Evolutionary conservation across 2,329 filamentous ascomycete species (phyloP).

Genomic region (Ophiostoma australiae): DNA sequence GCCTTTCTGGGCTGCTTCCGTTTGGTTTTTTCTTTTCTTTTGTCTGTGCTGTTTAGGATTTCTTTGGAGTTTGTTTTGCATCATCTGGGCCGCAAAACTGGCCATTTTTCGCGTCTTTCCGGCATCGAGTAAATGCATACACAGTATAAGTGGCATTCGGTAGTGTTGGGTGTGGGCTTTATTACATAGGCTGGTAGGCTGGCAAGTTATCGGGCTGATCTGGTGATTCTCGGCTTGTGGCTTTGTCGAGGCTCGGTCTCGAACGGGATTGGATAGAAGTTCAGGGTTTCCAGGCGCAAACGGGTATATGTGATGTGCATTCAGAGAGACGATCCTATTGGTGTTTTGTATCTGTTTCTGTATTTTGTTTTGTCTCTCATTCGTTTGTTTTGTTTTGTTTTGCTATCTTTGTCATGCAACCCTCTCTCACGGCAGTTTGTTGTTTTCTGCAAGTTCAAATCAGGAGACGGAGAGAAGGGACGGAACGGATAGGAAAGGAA

Average conservation of each 20-base stretch:
- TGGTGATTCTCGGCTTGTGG: constrained; percentile 1
- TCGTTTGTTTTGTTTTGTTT: not conserved
- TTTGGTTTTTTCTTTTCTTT: not conserved
- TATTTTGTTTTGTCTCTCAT: not conserved
- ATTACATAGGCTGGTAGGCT: not conserved
- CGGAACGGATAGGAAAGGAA: not conserved
- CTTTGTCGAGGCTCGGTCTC: not conserved
- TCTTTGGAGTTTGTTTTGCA: not conserved
- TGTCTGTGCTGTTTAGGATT: not conserved
- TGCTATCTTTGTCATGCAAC: not conserved
- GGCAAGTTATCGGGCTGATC: not conserved
- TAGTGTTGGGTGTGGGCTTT: not conserved
- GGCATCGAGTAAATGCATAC: not conserved
- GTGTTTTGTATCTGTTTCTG: not conserved
- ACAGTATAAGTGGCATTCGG: not conserved
- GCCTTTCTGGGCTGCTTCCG: not conserved
- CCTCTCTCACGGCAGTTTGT: not conserved
- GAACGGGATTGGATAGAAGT: constrained; percentile 12
- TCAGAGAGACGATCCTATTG: not conserved
- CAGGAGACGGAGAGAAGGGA: not conserved
- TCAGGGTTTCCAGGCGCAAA: constrained; percentile 5
- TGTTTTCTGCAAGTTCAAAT: constrained; percentile 4
- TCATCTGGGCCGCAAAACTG: not conserved
- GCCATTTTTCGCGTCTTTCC: constrained; percentile 2
- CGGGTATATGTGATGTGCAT: constrained; percentile 2